phyloP scores from a whole-genome alignment of 331 rosid species.

The Cydonia oblonga region DNA sequence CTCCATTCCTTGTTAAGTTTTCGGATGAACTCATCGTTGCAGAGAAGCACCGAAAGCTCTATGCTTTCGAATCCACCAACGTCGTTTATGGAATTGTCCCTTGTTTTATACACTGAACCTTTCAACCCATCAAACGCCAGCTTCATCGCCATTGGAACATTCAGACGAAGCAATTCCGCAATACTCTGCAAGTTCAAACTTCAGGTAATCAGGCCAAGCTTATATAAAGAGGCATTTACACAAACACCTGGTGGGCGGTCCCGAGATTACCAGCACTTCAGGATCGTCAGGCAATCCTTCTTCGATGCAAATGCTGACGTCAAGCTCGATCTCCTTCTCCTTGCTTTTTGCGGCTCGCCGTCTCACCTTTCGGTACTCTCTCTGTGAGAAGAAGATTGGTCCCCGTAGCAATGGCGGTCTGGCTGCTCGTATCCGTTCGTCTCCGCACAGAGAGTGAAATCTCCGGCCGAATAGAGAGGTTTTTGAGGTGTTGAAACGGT shows the following conservation, averaged over 20 bases:
- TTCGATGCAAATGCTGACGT: conserved; percentile 60
- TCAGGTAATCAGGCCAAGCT: not conserved
- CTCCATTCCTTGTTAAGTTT: conserved; percentile 92
- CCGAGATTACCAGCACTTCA: conserved; percentile 23
- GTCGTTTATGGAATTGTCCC: conserved; percentile 53
- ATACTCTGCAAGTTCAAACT: conserved; percentile 43
- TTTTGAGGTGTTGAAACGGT: conserved; percentile 8
- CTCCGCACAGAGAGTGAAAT: conserved; percentile 26
- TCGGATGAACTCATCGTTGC: conserved; percentile 66
- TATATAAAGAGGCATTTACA: not conserved
- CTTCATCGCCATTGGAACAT: conserved; percentile 84
- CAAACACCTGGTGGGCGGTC: conserved; percentile 1
- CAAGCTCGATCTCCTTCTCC: conserved; percentile 53
- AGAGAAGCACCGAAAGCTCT: too few relatives aligned
- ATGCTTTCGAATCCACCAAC: conserved; percentile 60
- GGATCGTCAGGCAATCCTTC: conserved; percentile 70
- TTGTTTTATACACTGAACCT: conserved; percentile 48
- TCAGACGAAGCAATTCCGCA: conserved; percentile 76
- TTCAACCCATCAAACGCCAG: conserved; percentile 64
- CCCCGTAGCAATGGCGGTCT: conserved; percentile 2
- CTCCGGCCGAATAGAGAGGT: conserved; percentile 26
- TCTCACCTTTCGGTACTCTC: conserved; percentile 55
- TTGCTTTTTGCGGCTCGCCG: conserved; percentile 35
- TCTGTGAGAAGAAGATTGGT: conserved; percentile 28
- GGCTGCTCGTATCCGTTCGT: conserved; percentile 4